These are phyloP conservation scores for Zopfia rhizophila DNA, from an alignment of 2,329 filamentous ascomycete genomes.

Conservation along the genomic window DNA sequence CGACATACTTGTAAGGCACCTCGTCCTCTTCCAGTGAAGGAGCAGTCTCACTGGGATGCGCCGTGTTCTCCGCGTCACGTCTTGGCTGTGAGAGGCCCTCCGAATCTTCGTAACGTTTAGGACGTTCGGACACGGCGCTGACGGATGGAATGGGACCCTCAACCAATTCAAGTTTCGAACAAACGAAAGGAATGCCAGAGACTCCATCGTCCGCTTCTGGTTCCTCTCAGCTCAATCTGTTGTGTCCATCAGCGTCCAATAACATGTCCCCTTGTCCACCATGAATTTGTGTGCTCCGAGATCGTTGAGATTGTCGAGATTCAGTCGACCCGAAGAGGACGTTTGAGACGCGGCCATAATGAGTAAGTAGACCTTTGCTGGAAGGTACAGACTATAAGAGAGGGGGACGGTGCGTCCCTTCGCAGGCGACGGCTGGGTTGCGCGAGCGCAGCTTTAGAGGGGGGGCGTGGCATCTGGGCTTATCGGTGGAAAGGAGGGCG, in stretches of 20 bases:
- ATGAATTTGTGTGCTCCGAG: constrained; percentile 5
- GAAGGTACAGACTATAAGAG: neutral
- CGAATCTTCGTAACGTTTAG: constrained; percentile 6
- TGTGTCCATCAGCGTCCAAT: no score
- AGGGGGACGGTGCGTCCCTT: neutral
- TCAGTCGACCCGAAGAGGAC: constrained; percentile 1
- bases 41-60: constrained; percentile 3
- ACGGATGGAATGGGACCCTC: constrained; percentile 3
- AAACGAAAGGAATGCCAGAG: constrained; percentile 4
- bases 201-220: constrained; percentile 3
- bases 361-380: neutral
- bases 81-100: constrained; percentile 15
- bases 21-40: constrained; percentile 2
- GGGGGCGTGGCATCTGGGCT: no score
- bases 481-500: no score
- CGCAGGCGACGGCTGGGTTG: constrained; percentile 3
- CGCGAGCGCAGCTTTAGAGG: constrained; percentile 1
- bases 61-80: constrained; percentile 13
- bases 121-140: constrained; percentile 9
- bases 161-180: constrained; percentile 14
- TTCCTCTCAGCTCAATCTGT: no score
- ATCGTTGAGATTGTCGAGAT: constrained; percentile 3
- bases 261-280: constrained; percentile 4
- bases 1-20: constrained; percentile 1
- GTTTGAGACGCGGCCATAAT: constrained; percentile 4